Conservation (phyloP, 192 early-diverging fungal species). For the Backusella luteola region DNA sequence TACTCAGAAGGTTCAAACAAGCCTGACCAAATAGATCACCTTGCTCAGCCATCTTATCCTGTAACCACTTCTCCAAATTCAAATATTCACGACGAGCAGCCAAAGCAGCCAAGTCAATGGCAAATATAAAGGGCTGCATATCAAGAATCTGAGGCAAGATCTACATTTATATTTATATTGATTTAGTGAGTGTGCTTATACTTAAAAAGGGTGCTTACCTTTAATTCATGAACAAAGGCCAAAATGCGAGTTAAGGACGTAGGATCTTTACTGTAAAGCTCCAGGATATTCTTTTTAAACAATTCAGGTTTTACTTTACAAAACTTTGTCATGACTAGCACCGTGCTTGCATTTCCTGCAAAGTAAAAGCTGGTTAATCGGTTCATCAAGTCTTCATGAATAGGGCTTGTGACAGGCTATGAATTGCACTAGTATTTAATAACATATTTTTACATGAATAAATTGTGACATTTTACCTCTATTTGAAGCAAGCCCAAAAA, state of each 20-base stretch:
- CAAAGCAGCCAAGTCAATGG: slow-evolving; percentile 78
- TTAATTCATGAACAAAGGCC: slow-evolving; percentile 78
- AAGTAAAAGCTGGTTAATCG: slow-evolving; percentile 65
- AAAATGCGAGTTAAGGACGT: slow-evolving; percentile 57
- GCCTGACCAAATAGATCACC: slow-evolving; percentile 66
- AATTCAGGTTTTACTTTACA: slow-evolving; percentile 65
- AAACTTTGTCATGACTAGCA: slow-evolving; percentile 66
- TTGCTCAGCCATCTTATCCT: slow-evolving; percentile 63
- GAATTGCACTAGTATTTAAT: not conserved
- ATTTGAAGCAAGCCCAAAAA: slow-evolving; percentile 71
- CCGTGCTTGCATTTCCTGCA: slow-evolving; percentile 57
- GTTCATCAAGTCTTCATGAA: slow-evolving; percentile 66
- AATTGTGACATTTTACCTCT: slow-evolving; percentile 31
- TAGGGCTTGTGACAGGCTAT: slow-evolving; percentile 42
- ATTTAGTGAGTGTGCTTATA: slow-evolving; percentile 34
- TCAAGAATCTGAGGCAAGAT: slow-evolving; percentile 71
- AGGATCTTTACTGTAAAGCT: slow-evolving; percentile 73
- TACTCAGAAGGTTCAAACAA: slow-evolving; percentile 73
- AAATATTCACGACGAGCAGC: slow-evolving; percentile 76
- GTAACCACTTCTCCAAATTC: slow-evolving; percentile 84
- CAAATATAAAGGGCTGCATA: slow-evolving; percentile 61
- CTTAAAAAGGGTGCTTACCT: slow-evolving; percentile 43
- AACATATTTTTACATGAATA: too few relatives aligned
- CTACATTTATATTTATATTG: slow-evolving; percentile 29
- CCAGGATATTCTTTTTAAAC: slow-evolving; percentile 62